phyloP scores from a whole-genome alignment of 2,329 filamentous ascomycete species.

The Aplosporella prunicola region DNA sequence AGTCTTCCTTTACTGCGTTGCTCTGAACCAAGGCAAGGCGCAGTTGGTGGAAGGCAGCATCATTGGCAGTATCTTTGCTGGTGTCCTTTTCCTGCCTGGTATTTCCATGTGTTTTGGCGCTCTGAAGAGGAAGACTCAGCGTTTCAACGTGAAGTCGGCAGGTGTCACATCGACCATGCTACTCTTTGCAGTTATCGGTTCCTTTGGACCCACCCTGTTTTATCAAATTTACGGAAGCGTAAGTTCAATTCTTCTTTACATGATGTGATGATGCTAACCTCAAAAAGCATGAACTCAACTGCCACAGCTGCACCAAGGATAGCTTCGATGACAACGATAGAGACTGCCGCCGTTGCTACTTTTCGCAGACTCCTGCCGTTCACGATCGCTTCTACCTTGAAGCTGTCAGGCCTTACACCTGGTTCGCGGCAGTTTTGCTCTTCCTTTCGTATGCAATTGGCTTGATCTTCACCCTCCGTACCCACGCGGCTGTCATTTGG shows the following conservation, averaged over 20 bases:
- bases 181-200: slow-evolving; percentile 87
- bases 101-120: slow-evolving; percentile 98
- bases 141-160: slow-evolving; percentile 93
- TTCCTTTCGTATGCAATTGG: slow-evolving; percentile 93
- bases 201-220: slow-evolving; percentile 91
- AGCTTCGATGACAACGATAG: slow-evolving; percentile 42
- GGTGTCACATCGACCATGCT: slow-evolving; percentile 98
- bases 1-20: slow-evolving; percentile 94
- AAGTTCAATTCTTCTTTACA: slow-evolving; percentile 25
- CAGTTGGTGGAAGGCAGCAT: slow-evolving; percentile 93
- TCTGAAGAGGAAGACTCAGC: slow-evolving; percentile 93
- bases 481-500: slow-evolving; percentile 96
- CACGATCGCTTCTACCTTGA: slow-evolving; percentile 83
- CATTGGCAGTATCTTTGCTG: slow-evolving; percentile 94
- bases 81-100: slow-evolving; percentile 87
- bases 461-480: slow-evolving; percentile 88
- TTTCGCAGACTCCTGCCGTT: slow-evolving; percentile 75
- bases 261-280: slow-evolving; percentile 25
- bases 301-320: slow-evolving; percentile 51
- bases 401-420: slow-evolving; percentile 88
- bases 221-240: slow-evolving; percentile 96
- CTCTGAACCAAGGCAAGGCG: slow-evolving; percentile 83
- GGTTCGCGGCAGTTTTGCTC: slow-evolving; percentile 71
- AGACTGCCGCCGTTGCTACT: slow-evolving; percentile 90
- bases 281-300: slow-evolving; percentile 75